Evolutionary conservation across 768 basidiomycete genomes (phyloP).

Genomic region (Tulasnella sp.): DNA sequence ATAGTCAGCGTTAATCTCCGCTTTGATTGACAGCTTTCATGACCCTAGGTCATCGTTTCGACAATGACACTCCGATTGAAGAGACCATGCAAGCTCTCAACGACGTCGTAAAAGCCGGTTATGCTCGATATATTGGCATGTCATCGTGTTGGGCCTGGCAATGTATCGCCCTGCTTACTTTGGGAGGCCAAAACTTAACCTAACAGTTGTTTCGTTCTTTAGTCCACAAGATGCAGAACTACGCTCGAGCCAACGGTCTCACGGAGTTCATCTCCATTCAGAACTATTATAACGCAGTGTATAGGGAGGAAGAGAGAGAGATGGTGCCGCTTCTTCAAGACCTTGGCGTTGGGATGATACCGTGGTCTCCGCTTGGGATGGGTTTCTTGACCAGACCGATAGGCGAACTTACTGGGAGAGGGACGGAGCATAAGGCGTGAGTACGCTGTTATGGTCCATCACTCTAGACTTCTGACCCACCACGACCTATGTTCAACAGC

Average conservation of each 20-base stretch:
- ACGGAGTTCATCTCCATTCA: constrained; percentile 12
- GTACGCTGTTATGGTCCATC: no score
- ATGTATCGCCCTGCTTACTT: not conserved
- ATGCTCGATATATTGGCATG: constrained; percentile 36
- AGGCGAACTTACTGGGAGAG: not conserved
- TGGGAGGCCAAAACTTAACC: no score
- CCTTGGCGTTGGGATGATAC: constrained; percentile 17
- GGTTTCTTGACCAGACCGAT: constrained; percentile 13
- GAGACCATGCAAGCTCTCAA: no score
- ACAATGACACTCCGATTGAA: constrained; percentile 40
- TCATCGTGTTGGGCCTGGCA: constrained; percentile 28
- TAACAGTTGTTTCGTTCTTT: not conserved
- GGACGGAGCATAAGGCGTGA: no score
- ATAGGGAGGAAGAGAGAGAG: constrained; percentile 21
- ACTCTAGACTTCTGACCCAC: no score
- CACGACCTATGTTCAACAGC: no score
- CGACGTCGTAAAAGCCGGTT: constrained; percentile 39
- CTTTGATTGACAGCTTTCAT: constrained; percentile 34
- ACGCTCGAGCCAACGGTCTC: no score
- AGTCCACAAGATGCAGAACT: constrained; percentile 15
- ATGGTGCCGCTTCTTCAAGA: constrained; percentile 18
- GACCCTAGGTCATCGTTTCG: constrained; percentile 38
- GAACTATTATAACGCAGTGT: constrained; percentile 10
- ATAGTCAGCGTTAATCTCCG: not conserved
- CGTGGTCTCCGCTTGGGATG: constrained; percentile 19